These are phyloP conservation scores for Ophiostoma sp. DNA, from an alignment of 2,329 filamentous ascomycete species.

Conservation along the genomic window DNA sequence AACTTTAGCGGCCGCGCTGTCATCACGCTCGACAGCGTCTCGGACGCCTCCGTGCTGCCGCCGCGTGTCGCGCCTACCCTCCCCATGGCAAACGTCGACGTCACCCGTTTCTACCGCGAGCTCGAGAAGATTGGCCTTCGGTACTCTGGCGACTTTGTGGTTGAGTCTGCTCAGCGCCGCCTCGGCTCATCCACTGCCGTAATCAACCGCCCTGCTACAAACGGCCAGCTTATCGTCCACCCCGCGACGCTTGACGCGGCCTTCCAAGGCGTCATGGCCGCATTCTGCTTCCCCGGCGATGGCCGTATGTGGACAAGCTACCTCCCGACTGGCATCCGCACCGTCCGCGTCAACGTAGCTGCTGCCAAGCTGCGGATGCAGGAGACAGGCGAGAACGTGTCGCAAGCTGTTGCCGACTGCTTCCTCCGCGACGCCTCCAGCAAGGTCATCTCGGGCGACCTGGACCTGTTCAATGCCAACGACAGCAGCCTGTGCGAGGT, in stretches of 20 bases:
- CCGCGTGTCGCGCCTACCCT: slow-evolving; percentile 18
- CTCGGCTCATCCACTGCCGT: slow-evolving; percentile 13
- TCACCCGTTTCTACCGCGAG: slow-evolving; percentile 22
- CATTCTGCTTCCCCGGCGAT: slow-evolving; percentile 34
- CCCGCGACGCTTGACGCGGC: slow-evolving; percentile 35
- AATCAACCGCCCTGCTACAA: slow-evolving; percentile 17
- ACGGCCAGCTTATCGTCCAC: slow-evolving; percentile 31
- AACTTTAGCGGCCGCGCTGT: slow-evolving; percentile 22
- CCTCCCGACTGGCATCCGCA: slow-evolving; percentile 31
- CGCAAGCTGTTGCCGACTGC: slow-evolving; percentile 21
- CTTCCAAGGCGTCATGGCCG: slow-evolving; percentile 35
- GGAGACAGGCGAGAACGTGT: neutral
- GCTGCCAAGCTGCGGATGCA: slow-evolving; percentile 17
- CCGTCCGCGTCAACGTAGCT: slow-evolving; percentile 21
- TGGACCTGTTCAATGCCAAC: slow-evolving; percentile 21
- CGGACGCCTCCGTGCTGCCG: slow-evolving; percentile 13
- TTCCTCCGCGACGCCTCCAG: slow-evolving; percentile 22
- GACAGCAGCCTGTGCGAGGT: slow-evolving; percentile 21
- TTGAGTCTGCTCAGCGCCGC: slow-evolving; percentile 19
- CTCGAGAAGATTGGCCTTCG: slow-evolving; percentile 21
- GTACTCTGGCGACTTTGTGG: slow-evolving; percentile 24
- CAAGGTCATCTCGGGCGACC: slow-evolving; percentile 23
- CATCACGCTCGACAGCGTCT: slow-evolving; percentile 12
- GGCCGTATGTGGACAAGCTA: slow-evolving; percentile 33
- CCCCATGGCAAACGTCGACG: slow-evolving; percentile 22